A percentile compares a stretch with the other conserved stretches of the same genome.
Evolutionary conservation across 1,284 basidiomycete species (phyloP).

Genomic region (Marasmius sp.): DNA sequence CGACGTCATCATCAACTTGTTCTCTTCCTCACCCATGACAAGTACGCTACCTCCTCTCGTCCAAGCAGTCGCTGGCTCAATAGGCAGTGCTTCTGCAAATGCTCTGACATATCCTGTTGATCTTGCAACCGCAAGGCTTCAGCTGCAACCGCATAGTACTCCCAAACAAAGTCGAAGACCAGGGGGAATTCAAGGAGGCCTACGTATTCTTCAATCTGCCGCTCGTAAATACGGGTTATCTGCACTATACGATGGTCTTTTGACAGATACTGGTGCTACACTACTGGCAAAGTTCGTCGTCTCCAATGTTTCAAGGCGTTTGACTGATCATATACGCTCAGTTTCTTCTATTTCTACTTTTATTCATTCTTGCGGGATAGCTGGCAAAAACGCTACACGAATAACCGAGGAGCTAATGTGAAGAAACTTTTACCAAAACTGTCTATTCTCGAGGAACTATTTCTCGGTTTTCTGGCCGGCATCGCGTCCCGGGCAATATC

Average conservation of each 20-base stretch:
- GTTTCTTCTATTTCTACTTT: constrained; percentile 50
- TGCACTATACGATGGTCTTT: constrained; percentile 50
- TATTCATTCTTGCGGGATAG: constrained; percentile 37
- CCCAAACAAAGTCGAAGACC: background rate
- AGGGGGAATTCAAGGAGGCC: constrained; percentile 32
- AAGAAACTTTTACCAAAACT: constrained; percentile 22
- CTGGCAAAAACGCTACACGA: constrained; percentile 21
- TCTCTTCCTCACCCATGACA: constrained; percentile 39
- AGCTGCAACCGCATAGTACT: constrained; percentile 27
- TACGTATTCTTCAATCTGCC: constrained; percentile 36
- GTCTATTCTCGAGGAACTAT: constrained; percentile 42
- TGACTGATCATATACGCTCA: constrained; percentile 15
- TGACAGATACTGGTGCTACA: constrained; percentile 51
- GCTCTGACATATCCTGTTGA: constrained; percentile 54
- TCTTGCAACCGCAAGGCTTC: constrained; percentile 47
- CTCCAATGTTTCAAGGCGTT: background rate
- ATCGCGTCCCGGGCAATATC: constrained; percentile 53
- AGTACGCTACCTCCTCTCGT: constrained; percentile 55
- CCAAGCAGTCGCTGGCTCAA: constrained; percentile 54
- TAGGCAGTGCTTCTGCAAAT: constrained; percentile 55
- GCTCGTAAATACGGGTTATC: constrained; percentile 37
- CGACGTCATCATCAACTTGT: background rate
- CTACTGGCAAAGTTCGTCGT: constrained; percentile 48
- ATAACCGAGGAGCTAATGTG: background rate
- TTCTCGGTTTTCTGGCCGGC: constrained; percentile 52